Conservation (phyloP, 148 eudicot genomes). For the Fagopyrum homotropicum region DNA sequence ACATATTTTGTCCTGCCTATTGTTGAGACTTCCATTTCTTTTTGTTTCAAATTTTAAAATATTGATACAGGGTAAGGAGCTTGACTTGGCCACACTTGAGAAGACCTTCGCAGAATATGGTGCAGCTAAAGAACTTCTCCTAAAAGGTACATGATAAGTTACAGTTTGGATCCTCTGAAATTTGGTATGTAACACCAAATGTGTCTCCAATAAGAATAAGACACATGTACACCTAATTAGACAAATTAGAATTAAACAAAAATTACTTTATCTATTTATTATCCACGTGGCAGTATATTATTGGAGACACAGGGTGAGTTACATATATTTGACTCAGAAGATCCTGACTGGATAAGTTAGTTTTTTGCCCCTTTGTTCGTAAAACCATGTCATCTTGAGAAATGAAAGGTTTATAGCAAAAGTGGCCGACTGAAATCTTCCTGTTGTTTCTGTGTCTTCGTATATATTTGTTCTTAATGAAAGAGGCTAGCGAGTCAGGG, state of each 20-base stretch:
- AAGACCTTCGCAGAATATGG: constrained; percentile 60
- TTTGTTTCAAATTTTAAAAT: neutral
- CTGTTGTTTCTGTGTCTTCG: neutral
- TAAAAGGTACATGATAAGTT: constrained; percentile 39
- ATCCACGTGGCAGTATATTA: no score
- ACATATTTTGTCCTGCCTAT: neutral
- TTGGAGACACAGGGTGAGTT: no score
- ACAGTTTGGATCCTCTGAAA: no score
- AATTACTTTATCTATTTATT: no score
- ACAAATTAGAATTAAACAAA: no score
- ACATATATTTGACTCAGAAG: no score
- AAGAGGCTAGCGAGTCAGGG: constrained; percentile 55
- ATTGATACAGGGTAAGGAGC: constrained; percentile 54
- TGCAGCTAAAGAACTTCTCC: constrained; percentile 48
- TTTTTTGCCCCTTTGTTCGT: no score
- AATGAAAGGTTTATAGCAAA: no score
- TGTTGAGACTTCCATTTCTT: neutral
- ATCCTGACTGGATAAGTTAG: neutral
- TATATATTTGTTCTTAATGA: neutral
- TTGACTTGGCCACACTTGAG: constrained; percentile 49
- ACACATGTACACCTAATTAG: no score
- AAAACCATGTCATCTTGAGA: no score
- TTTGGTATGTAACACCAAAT: no score
- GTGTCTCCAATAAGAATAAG: no score
- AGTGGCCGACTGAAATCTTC: neutral